phyloP scores from a whole-genome alignment of 352 stramenopile genomes.

The Pythium scleroteichum region DNA sequence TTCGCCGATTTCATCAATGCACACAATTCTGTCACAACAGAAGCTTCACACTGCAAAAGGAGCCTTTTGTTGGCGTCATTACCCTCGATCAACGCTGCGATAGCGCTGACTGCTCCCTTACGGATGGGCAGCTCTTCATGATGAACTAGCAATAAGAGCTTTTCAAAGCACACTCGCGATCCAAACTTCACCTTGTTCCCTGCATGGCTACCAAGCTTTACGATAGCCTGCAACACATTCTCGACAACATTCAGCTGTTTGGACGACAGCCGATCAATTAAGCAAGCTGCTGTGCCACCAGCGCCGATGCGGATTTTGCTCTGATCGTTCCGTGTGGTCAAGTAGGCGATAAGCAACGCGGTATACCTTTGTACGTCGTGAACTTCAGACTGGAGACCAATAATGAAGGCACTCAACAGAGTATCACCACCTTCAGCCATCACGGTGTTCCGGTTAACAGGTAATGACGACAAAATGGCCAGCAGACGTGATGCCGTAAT shows the following conservation, averaged over 20 bases:
- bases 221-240: conserved; percentile 63
- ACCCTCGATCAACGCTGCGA: conserved; percentile 61
- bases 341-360: conserved; percentile 55
- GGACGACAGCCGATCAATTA: conserved; percentile 67
- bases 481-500: conserved; percentile 41
- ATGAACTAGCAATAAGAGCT: conserved; percentile 60
- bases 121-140: conserved; percentile 65
- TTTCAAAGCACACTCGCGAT: conserved; percentile 72
- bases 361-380: conserved; percentile 60
- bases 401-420: conserved; percentile 39
- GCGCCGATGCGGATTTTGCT: conserved; percentile 68
- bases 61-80: conserved; percentile 77
- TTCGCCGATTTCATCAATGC: conserved; percentile 62
- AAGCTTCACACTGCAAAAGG: conserved; percentile 56
- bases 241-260: conserved; percentile 69
- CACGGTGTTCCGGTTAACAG: conserved; percentile 48
- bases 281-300: conserved; percentile 36
- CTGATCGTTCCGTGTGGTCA: conserved; percentile 56
- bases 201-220: conserved; percentile 66
- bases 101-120: conserved; percentile 56
- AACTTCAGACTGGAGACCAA: conserved; percentile 48
- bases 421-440: conserved; percentile 42
- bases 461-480: conserved; percentile 43
- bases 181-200: conserved; percentile 83
- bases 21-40: conserved; percentile 56